Conservation (phyloP, 1,284 basidiomycete species). For the Sanghuangporus baumii region DNA sequence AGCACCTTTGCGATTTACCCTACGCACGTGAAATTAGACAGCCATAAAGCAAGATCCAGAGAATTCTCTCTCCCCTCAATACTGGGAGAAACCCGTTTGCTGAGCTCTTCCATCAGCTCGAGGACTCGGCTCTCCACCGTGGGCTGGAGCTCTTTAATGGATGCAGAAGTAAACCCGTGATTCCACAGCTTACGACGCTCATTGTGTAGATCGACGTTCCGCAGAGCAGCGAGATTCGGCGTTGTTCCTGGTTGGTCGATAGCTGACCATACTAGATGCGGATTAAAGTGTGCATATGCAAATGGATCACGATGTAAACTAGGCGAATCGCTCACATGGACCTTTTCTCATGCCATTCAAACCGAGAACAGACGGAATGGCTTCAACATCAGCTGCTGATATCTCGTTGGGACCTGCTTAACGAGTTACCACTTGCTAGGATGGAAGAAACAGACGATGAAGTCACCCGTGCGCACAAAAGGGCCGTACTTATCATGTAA, state of each 20-base stretch:
- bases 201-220: slow-evolving; percentile 32
- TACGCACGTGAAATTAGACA: slow-evolving; percentile 27
- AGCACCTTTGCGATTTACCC: not conserved
- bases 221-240: not conserved
- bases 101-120: slow-evolving; percentile 30
- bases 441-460: no score
- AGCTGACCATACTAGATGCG: not conserved
- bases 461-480: slow-evolving; percentile 22
- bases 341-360: slow-evolving; percentile 19
- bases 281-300: no score
- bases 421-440: no score
- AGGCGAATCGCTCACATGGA: not conserved
- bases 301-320: no score
- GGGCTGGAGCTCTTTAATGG: slow-evolving; percentile 35
- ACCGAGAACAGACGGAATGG: slow-evolving; percentile 25
- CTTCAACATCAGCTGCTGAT: slow-evolving; percentile 26
- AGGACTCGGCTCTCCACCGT: slow-evolving; percentile 27
- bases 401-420: slow-evolving; percentile 31
- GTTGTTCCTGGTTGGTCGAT: not conserved
- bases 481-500: slow-evolving; percentile 21
- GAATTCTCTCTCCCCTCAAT: not conserved
- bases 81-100: slow-evolving; percentile 11
- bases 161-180: slow-evolving; percentile 32
- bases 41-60: slow-evolving; percentile 31
- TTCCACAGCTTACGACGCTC: slow-evolving; percentile 37